A percentile compares a stretch with the other conserved stretches of the same genome.
These are phyloP conservation scores for Cercospora berteroae DNA, from an alignment of 2,329 filamentous ascomycete genomes.

Conservation along the genomic window DNA sequence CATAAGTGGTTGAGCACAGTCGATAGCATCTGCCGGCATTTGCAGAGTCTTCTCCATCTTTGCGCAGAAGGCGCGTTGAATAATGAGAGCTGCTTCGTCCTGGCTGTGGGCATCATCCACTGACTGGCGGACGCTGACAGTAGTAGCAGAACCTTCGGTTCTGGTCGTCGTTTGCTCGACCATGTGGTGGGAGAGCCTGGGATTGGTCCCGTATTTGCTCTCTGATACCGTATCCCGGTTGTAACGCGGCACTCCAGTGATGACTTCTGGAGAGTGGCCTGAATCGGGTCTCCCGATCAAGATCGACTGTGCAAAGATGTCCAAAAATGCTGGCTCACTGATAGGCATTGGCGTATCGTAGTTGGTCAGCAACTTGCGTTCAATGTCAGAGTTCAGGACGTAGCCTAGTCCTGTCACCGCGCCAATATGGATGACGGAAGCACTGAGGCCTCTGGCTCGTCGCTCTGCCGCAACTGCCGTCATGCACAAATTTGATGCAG, in stretches of 20 bases:
- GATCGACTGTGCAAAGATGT: constrained; percentile 6
- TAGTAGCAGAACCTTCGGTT: neutral
- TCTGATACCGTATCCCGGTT: neutral
- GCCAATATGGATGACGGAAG: constrained; percentile 33
- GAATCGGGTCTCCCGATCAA: constrained; percentile 8
- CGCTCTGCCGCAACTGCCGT: constrained; percentile 34
- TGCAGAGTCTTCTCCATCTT: constrained; percentile 10
- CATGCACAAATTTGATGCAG: constrained; percentile 48
- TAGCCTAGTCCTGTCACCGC: constrained; percentile 35
- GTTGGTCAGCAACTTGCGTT: constrained; percentile 3
- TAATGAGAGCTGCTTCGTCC: constrained; percentile 2
- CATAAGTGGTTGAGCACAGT: constrained; percentile 6
- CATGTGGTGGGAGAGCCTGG: constrained; percentile 5
- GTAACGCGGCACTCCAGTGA: constrained; percentile 5
- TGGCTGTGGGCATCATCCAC: constrained; percentile 3
- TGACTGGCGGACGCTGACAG: neutral
- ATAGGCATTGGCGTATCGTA: constrained; percentile 9
- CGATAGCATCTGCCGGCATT: constrained; percentile 4
- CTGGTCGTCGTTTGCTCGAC: neutral
- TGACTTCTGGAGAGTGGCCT: constrained; percentile 5
- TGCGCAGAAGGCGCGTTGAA: constrained; percentile 7
- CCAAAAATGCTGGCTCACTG: neutral
- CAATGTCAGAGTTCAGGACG: constrained; percentile 9
- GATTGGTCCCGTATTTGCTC: constrained; percentile 7
- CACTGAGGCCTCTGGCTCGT: constrained; percentile 26